phyloP scores from a whole-genome alignment of 805 yeast genomes.

The Ogataea henricii region DNA sequence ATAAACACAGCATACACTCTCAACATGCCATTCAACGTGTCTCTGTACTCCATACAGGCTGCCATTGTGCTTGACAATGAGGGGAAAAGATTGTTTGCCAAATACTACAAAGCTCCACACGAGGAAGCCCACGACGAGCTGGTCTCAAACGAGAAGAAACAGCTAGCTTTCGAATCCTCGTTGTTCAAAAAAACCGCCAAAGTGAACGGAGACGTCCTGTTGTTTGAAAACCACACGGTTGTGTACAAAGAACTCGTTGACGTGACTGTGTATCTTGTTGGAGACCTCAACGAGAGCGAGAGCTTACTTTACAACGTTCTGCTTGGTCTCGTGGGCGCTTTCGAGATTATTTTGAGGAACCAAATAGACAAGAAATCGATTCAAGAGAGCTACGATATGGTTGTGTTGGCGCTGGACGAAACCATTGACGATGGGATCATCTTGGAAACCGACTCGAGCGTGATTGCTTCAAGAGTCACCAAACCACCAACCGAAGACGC shows the following conservation, averaged over 20 bases:
- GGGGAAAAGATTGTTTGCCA: slow-evolving; percentile 79
- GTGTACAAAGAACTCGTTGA: slow-evolving; percentile 88
- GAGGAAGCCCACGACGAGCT: slow-evolving; percentile 36
- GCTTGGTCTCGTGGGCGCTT: slow-evolving; percentile 75
- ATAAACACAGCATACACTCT: background rate
- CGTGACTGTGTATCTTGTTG: slow-evolving; percentile 68
- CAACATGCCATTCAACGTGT: slow-evolving; percentile 36
- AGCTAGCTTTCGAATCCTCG: slow-evolving; percentile 72
- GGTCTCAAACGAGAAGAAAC: slow-evolving; percentile 50
- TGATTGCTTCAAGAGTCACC: slow-evolving; percentile 90
- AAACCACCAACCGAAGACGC: slow-evolving; percentile 74
- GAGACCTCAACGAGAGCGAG: slow-evolving; percentile 83
- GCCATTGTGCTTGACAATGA: slow-evolving; percentile 77
- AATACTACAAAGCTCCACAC: slow-evolving; percentile 77
- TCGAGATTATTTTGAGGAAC: slow-evolving; percentile 70
- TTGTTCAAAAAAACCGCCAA: slow-evolving; percentile 78
- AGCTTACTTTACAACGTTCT: slow-evolving; percentile 72
- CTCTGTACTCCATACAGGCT: slow-evolving; percentile 83
- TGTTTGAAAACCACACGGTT: slow-evolving; percentile 76
- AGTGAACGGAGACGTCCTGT: slow-evolving; percentile 74
- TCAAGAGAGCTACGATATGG: slow-evolving; percentile 82
- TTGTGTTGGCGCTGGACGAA: slow-evolving; percentile 86
- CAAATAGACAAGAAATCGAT: slow-evolving; percentile 78
- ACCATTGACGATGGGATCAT: slow-evolving; percentile 91
- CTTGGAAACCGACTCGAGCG: slow-evolving; percentile 83